Conservation (phyloP, 1,284 basidiomycete species). For the Stereum hirsutum region DNA sequence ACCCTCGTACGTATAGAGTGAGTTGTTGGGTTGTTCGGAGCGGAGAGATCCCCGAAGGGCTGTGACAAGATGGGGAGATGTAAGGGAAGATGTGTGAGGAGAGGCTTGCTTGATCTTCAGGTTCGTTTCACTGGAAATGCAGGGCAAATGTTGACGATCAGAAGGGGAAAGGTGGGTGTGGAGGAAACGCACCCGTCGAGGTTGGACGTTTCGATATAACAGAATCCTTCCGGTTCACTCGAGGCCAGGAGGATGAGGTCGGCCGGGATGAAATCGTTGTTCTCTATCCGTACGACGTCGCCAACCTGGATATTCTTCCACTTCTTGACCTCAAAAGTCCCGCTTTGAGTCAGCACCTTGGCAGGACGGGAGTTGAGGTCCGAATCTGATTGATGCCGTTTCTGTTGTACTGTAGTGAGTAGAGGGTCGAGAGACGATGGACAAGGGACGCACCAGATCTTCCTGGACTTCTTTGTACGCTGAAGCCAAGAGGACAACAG, state of each 20-base stretch:
- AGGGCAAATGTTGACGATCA: neutral
- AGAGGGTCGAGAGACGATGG: neutral
- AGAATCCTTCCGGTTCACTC: slow-evolving; percentile 94
- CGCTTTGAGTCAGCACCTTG: slow-evolving; percentile 64
- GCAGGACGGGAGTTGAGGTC: slow-evolving; percentile 84
- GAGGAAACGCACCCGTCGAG: slow-evolving; percentile 76
- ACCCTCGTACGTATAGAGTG: slow-evolving; percentile 92
- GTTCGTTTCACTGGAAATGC: slow-evolving; percentile 91
- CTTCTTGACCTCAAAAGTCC: slow-evolving; percentile 66
- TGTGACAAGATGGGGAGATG: slow-evolving; percentile 68
- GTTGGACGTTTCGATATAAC: slow-evolving; percentile 97
- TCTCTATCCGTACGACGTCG: slow-evolving; percentile 87
- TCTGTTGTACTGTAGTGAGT: slow-evolving; percentile 41
- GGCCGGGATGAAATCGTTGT: slow-evolving; percentile 93
- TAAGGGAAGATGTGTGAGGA: slow-evolving; percentile 72
- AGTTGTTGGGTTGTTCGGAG: slow-evolving; percentile 97
- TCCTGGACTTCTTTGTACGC: slow-evolving; percentile 97
- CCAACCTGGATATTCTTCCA: slow-evolving; percentile 92
- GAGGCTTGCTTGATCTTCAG: slow-evolving; percentile 98
- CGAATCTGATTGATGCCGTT: slow-evolving; percentile 92
- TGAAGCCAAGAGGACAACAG: slow-evolving; percentile 86
- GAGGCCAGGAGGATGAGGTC: slow-evolving; percentile 86
- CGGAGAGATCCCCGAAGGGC: slow-evolving; percentile 77
- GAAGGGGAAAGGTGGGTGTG: slow-evolving; percentile 6
- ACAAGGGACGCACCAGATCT: slow-evolving; percentile 57